Conservation (phyloP, 768 basidiomycete species). For the Chalciporus sphaerocephalus region DNA sequence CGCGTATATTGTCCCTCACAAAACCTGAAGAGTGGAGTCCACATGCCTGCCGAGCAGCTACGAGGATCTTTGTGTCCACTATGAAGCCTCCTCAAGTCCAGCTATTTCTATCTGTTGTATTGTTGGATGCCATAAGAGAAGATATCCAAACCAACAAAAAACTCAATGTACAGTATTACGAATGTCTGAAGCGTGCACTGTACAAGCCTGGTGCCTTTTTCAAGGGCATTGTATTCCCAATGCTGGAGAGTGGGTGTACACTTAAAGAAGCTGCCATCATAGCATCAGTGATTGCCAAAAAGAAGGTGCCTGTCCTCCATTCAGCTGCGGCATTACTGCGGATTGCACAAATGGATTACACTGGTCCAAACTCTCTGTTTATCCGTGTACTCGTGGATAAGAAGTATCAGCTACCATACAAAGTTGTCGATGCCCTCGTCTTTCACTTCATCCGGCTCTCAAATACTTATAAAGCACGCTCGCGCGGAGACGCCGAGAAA, state of each 20-base stretch:
- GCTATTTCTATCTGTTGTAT: constrained; percentile 85
- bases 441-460: constrained; percentile 98
- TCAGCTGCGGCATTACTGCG: constrained; percentile 92
- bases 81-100: constrained; percentile 95
- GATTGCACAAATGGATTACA: constrained; percentile 94
- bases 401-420: constrained; percentile 96
- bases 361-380: constrained; percentile 95
- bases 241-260: constrained; percentile 87
- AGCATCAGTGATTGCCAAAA: constrained; percentile 84
- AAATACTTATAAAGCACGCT: constrained; percentile 77
- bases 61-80: constrained; percentile 91
- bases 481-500: constrained; percentile 65
- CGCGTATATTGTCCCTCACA: constrained; percentile 89
- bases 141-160: constrained; percentile 86
- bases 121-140: constrained; percentile 84
- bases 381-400: constrained; percentile 96
- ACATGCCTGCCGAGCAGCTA: constrained; percentile 91
- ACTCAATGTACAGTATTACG: constrained; percentile 89
- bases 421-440: constrained; percentile 94
- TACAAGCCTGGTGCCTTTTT: constrained; percentile 99
- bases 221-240: constrained; percentile 94
- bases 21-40: constrained; percentile 93
- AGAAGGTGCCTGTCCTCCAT: constrained; percentile 93
- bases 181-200: constrained; percentile 84
- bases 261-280: constrained; percentile 93